Evolutionary conservation across 768 basidiomycete species (phyloP), one percentile per base, ranked within the genome.

Genomic region (Lactarius indigo): DNA sequence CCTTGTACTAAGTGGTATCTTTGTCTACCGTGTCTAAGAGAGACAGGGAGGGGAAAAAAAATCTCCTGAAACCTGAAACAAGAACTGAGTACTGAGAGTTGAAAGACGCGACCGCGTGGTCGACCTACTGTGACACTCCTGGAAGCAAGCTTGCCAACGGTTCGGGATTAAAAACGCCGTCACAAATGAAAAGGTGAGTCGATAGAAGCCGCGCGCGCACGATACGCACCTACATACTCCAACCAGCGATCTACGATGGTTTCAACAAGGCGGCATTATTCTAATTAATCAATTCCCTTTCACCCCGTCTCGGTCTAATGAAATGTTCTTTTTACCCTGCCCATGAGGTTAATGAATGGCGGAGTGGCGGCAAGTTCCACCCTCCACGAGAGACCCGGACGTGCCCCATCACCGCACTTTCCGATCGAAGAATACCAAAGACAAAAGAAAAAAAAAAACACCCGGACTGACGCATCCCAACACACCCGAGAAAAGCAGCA

Each of bases 91-190:
- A 28, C 26, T 47, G 30, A 44, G 41, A 30, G 26, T 20, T 6
- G 17, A n/a, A 39, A 58, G 57, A 57, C 20, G n/a, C 20, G 50
- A 62, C 54, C 61, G 50, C 64, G 8, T 64, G 57, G 57, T 52
- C 20, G 20, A 59, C 26, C 57, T 6, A 37, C 57, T 28, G 17
- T 13, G 17, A 10, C 26, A 15, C 30, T 42, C 28, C n/a, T 7
- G 23, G 54, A 37, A 26, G 23, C 26, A 28, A 12, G 20, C 39
- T 5, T 26, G 20, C 39, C 37, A 17, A 44, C n/a, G 23, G 55
- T n/a, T 35, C 44, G 55, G 55, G 3, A 2, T n/a, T 28, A 31
- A 42, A 41, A 54, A 31, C 37, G 23, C 52, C 52, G 26, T 62
- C 52, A 35, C 23, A 20, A 18, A 20, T 52, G 50, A 37, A 62